Evolutionary conservation across 192 early-diverging fungal genomes (phyloP).

Genomic region (Physocladia obscura): DNA sequence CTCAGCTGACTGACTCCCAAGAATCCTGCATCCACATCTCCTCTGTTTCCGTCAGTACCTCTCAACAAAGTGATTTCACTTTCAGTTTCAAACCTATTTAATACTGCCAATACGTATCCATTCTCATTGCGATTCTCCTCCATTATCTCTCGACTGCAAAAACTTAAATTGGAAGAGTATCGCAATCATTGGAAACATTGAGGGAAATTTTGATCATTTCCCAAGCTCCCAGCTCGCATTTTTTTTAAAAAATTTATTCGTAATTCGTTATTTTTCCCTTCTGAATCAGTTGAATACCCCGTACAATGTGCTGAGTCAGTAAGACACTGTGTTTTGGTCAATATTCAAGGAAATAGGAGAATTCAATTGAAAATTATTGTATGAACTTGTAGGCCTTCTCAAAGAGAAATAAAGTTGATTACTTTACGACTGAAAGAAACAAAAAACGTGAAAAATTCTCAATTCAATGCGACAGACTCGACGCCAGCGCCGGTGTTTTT

Average conservation of each 20-base stretch:
- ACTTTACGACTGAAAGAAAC: too few species aligned
- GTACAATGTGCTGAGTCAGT: slow-evolving; percentile 43
- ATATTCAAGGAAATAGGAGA: slow-evolving; percentile 72
- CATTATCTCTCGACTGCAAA: slow-evolving; percentile 65
- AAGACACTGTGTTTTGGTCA: slow-evolving; percentile 47
- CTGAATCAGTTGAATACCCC: slow-evolving; percentile 44
- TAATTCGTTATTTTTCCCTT: slow-evolving; percentile 1
- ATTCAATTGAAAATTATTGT: slow-evolving; percentile 55
- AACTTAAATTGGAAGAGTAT: slow-evolving; percentile 73
- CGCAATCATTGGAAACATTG: slow-evolving; percentile 60
- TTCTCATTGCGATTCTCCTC: slow-evolving; percentile 65
- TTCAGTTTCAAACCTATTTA: too few species aligned
- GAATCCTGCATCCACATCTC: too few species aligned
- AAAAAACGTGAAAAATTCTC: too few species aligned
- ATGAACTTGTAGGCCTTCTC: too few species aligned
- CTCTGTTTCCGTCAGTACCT: too few species aligned
- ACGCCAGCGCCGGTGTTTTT: too few species aligned
- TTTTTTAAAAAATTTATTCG: not conserved
- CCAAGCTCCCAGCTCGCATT: slow-evolving; percentile 49
- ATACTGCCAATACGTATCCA: too few species aligned
- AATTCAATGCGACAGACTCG: too few species aligned
- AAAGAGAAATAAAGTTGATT: too few species aligned
- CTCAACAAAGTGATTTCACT: too few species aligned
- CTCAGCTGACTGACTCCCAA: slow-evolving; percentile 24
- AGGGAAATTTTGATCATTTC: slow-evolving; percentile 50